These are phyloP conservation scores for Dioscorea zingiberensis DNA, from an alignment of 106 monocot species.

Conservation along the genomic window DNA sequence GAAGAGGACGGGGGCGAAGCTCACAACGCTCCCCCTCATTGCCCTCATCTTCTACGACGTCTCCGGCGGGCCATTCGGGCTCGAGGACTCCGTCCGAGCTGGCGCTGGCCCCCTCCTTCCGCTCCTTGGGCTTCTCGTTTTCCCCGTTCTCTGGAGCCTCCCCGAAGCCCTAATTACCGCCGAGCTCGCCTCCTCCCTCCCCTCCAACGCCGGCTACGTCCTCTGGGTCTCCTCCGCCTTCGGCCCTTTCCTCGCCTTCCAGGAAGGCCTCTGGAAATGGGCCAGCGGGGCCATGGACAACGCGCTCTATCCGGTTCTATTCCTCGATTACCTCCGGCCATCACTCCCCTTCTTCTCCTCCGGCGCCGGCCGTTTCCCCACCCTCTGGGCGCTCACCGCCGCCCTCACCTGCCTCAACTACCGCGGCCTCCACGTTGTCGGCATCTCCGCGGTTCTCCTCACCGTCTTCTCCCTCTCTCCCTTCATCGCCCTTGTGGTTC, in stretches of 20 bases:
- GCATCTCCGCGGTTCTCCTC: constrained; percentile 54
- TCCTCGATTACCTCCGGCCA: constrained; percentile 66
- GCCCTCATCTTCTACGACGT: constrained; percentile 95
- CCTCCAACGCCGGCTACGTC: constrained; percentile 72
- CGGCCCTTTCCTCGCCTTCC: constrained; percentile 60
- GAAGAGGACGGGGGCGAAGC: too few species aligned
- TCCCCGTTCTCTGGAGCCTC: constrained; percentile 77
- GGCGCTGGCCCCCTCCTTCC: constrained; percentile 77
- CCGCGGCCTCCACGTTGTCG: constrained; percentile 82
- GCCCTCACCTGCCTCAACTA: constrained; percentile 81
- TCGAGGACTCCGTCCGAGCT: constrained; percentile 73
- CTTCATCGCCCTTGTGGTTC: constrained; percentile 47
- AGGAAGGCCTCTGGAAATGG: constrained; percentile 73
- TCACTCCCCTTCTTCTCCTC: constrained; percentile 25
- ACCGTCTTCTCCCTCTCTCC: constrained; percentile 75
- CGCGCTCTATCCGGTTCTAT: constrained; percentile 85
- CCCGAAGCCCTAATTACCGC: constrained; percentile 89
- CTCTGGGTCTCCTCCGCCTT: constrained; percentile 75
- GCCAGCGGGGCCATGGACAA: constrained; percentile 70
- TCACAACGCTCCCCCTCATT: constrained; percentile 62
- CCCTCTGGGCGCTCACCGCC: constrained; percentile 38
- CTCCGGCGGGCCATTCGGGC: constrained; percentile 85
- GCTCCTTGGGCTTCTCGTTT: constrained; percentile 68
- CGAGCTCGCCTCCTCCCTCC: constrained; percentile 72
- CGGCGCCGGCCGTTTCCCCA: constrained; percentile 16